A percentile compares a stretch with the other conserved stretches of the same genome.
Conservation (phyloP, 345 rosid species). For the Firmiana major region DNA sequence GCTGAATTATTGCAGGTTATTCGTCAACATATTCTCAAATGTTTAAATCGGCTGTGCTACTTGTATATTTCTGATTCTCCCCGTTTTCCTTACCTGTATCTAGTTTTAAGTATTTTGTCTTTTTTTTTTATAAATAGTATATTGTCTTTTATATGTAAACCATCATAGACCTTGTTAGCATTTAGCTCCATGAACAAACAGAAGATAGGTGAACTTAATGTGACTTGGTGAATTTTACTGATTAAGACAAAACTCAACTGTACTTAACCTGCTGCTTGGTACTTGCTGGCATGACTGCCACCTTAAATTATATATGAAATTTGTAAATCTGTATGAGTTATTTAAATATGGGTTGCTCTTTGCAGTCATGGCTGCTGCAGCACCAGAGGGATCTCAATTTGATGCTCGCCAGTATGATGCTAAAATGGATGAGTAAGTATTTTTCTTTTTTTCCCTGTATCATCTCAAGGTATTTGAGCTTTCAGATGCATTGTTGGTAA, state of each 20-base stretch:
- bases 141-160: neutral
- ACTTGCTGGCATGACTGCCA: neutral
- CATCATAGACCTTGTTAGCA: neutral
- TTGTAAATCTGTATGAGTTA: neutral
- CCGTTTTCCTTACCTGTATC: neutral
- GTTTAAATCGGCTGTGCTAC: neutral
- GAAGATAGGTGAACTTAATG: neutral
- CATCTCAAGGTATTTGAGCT: neutral
- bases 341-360: neutral
- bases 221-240: neutral
- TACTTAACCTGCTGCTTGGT: neutral
- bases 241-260: neutral
- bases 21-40: neutral
- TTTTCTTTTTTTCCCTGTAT: neutral
- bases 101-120: neutral
- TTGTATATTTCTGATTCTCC: neutral
- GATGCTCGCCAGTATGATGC: conserved; percentile 46
- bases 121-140: no score
- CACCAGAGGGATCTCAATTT: conserved; percentile 43
- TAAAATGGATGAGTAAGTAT: conserved; percentile 47
- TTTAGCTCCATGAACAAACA: neutral
- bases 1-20: neutral
- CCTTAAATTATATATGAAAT: neutral
- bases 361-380: conserved; percentile 41
- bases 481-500: neutral